Percentiles rank a stretch among this genome's conserved stretches.
Evolutionary conservation across 495 filamentous ascomycete species (phyloP).

Genomic region (Penicillium dipodomyicola): DNA sequence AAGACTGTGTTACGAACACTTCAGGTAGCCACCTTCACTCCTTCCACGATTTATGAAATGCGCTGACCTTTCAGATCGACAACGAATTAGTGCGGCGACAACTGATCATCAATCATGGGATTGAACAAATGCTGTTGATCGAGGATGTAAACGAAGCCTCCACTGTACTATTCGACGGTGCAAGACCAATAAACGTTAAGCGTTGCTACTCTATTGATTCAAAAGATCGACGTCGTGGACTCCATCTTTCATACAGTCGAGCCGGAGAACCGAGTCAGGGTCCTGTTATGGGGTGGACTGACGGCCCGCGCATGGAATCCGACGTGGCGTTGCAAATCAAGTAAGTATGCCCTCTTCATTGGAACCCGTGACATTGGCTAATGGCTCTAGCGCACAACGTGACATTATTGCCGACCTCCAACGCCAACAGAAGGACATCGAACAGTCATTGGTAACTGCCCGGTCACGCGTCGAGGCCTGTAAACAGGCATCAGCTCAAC

Average conservation of each 20-base stretch:
- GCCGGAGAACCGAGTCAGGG: slow-evolving; percentile 53
- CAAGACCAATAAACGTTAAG: slow-evolving; percentile 65
- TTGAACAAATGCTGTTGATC: slow-evolving; percentile 84
- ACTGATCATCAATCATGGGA: slow-evolving; percentile 75
- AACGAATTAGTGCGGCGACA: slow-evolving; percentile 73
- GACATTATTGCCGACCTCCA: slow-evolving; percentile 44
- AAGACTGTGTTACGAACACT: slow-evolving; percentile 77
- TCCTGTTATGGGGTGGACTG: slow-evolving; percentile 50
- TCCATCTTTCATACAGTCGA: slow-evolving; percentile 57
- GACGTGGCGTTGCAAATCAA: slow-evolving; percentile 67
- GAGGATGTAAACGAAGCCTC: slow-evolving; percentile 62
- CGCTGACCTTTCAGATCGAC: slow-evolving; percentile 56
- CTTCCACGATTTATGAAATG: slow-evolving; percentile 9
- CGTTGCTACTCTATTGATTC: slow-evolving; percentile 64
- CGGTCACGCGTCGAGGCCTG: slow-evolving; percentile 33
- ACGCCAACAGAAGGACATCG: slow-evolving; percentile 35
- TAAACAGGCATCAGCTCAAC: slow-evolving; percentile 40
- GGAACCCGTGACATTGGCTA: not conserved
- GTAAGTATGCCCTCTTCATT: slow-evolving; percentile 26
- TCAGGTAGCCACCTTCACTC: slow-evolving; percentile 42
- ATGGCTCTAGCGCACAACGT: slow-evolving; percentile 39
- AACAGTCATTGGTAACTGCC: slow-evolving; percentile 35
- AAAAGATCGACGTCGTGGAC: slow-evolving; percentile 57
- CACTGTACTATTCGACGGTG: slow-evolving; percentile 63
- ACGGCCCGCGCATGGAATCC: slow-evolving; percentile 72